Conservation (phyloP, 352 stramenopile genomes). For the Phytophthora megakarya region DNA sequence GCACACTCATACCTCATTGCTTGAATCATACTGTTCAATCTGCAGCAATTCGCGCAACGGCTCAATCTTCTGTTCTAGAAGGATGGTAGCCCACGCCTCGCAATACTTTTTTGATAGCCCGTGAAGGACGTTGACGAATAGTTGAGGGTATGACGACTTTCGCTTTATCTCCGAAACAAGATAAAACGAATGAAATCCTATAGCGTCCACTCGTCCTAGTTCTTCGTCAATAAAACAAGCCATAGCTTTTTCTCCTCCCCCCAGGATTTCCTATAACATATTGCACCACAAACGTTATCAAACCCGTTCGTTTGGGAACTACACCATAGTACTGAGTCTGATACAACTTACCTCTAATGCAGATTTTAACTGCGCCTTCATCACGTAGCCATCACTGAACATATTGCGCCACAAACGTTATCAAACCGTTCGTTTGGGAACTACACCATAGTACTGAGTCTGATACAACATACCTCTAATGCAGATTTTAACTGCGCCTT, state of each 20-base stretch:
- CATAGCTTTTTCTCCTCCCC: constrained; percentile 3
- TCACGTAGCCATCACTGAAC: constrained; percentile 28
- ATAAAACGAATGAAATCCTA: constrained; percentile 66
- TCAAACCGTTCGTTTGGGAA: neutral
- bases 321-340: too few relatives aligned
- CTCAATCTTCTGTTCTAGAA: constrained; percentile 68
- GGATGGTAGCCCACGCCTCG: constrained; percentile 60
- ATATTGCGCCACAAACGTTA: neutral
- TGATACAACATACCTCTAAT: constrained; percentile 49
- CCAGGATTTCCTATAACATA: constrained; percentile 28
- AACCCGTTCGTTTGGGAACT: neutral
- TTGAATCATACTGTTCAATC: constrained; percentile 71
- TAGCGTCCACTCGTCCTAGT: constrained; percentile 35
- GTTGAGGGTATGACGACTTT: constrained; percentile 40
- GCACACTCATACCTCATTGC: constrained; percentile 66
- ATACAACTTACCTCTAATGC: constrained; percentile 48
- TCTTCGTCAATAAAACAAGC: constrained; percentile 72
- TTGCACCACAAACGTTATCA: neutral
- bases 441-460: too few relatives aligned
- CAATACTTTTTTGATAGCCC: constrained; percentile 69
- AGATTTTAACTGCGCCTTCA: constrained; percentile 24
- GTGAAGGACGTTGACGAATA: constrained; percentile 63
- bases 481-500: constrained; percentile 27
- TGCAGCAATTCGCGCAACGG: constrained; percentile 63
- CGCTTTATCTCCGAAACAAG: constrained; percentile 55